A percentile compares a stretch with the other conserved stretches of the same genome.
These are phyloP conservation scores for Chernovozyma aurita DNA, from an alignment of 1,139 yeast species.

Conservation along the genomic window DNA sequence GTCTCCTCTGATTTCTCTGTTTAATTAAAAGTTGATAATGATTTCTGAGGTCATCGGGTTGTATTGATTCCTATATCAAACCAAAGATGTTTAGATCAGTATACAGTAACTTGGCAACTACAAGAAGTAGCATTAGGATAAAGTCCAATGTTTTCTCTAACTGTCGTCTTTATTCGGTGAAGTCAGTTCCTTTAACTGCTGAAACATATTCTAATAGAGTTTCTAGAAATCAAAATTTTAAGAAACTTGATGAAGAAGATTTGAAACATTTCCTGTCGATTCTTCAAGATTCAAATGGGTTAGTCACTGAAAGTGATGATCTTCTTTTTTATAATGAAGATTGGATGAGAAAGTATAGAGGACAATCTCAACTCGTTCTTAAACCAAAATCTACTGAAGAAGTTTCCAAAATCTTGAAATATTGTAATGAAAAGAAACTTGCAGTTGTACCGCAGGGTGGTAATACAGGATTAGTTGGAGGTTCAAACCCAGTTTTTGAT, in stretches of 20 bases:
- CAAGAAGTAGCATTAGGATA: neutral
- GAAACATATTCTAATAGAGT: slow-evolving; percentile 57
- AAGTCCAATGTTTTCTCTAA: neutral
- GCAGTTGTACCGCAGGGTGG: slow-evolving; percentile 98
- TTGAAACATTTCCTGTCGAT: slow-evolving; percentile 58
- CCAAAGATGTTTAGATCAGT: neutral
- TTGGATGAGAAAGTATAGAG: slow-evolving; percentile 94
- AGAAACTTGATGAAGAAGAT: slow-evolving; percentile 51
- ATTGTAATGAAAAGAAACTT: slow-evolving; percentile 72
- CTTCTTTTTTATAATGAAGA: slow-evolving; percentile 78
- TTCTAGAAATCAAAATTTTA: slow-evolving; percentile 41
- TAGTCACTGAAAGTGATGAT: slow-evolving; percentile 56
- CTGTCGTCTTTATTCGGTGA: slow-evolving; percentile 23
- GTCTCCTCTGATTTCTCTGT: too few relatives aligned
- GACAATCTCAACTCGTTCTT: slow-evolving; percentile 76
- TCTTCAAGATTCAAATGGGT: slow-evolving; percentile 44
- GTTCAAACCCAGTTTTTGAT: slow-evolving; percentile 89
- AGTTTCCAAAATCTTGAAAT: slow-evolving; percentile 69
- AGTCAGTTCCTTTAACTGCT: slow-evolving; percentile 54
- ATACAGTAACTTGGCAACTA: neutral
- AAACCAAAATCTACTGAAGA: slow-evolving; percentile 84
- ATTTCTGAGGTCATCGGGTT: too few relatives aligned
- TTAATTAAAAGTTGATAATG: too few relatives aligned
- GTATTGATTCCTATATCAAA: too few relatives aligned
- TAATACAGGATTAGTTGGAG: slow-evolving; percentile 95